Evolutionary conservation across 2,329 filamentous ascomycete genomes (phyloP).

Genomic region (Fusarium acutatum): DNA sequence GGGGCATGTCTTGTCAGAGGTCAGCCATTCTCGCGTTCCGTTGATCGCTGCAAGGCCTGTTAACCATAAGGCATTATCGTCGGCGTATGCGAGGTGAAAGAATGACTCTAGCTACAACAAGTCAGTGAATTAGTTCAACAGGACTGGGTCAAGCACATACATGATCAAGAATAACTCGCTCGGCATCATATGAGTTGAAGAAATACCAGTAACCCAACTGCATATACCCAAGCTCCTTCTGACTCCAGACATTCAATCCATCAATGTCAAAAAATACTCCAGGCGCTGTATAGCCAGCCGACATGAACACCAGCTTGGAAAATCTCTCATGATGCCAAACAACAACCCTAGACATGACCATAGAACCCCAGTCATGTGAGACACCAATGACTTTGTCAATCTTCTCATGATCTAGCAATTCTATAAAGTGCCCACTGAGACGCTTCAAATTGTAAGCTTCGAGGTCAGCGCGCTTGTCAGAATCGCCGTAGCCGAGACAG

Average conservation of each 20-base stretch:
- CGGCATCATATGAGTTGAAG: slow-evolving; percentile 28
- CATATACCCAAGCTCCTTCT: slow-evolving; percentile 18
- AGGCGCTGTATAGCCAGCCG: slow-evolving; percentile 5
- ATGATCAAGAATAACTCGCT: not conserved
- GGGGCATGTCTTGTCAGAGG: not conserved
- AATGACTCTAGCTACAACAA: slow-evolving; percentile 26
- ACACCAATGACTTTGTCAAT: slow-evolving; percentile 21
- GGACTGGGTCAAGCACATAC: not conserved
- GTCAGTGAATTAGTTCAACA: not conserved
- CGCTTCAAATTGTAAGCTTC: slow-evolving; percentile 20
- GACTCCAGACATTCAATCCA: slow-evolving; percentile 7
- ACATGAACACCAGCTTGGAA: slow-evolving; percentile 12
- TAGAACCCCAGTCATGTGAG: slow-evolving; percentile 31
- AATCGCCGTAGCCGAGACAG: slow-evolving; percentile 34
- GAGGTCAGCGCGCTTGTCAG: slow-evolving; percentile 16
- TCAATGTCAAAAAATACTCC: slow-evolving; percentile 23
- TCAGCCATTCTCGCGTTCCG: slow-evolving; percentile 22
- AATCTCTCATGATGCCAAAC: slow-evolving; percentile 23
- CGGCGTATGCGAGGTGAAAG: slow-evolving; percentile 23
- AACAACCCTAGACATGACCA: slow-evolving; percentile 10
- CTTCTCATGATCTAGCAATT: slow-evolving; percentile 17
- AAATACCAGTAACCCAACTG: slow-evolving; percentile 34
- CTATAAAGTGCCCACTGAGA: slow-evolving; percentile 12
- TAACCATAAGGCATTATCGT: slow-evolving; percentile 4
- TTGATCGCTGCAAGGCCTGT: slow-evolving; percentile 12